Evolutionary conservation across 257 asterid genomes (phyloP).

Genomic region (Euphrasia confusa): DNA sequence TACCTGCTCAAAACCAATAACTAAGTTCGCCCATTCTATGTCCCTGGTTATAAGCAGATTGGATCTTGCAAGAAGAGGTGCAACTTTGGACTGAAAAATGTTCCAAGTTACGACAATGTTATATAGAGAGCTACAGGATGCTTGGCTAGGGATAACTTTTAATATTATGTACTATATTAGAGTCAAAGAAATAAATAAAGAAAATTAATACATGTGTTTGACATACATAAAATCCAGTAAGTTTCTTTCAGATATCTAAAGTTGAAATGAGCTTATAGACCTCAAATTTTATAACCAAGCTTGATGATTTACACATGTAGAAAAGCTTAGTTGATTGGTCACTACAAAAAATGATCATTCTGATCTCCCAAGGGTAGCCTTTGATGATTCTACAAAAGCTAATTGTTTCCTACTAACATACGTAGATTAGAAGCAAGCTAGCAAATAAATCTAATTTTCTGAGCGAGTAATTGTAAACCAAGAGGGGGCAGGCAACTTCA

Average conservation of each 20-base stretch:
- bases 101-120: conserved; percentile 18
- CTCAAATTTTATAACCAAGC: conserved; percentile 10
- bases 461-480: conserved; percentile 6
- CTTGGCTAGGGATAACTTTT: conserved; percentile 15
- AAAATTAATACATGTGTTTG: not conserved
- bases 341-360: not conserved
- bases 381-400: conserved; percentile 1
- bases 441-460: conserved; percentile 11
- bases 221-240: not conserved
- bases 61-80: conserved; percentile 96
- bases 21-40: conserved; percentile 96
- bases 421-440: conserved; percentile 16
- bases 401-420: conserved; percentile 1
- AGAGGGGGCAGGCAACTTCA: conserved; percentile 27
- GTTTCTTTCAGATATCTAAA: conserved; percentile 3
- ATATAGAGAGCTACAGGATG: conserved; percentile 20
- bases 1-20: conserved; percentile 94
- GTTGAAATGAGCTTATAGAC: conserved; percentile 2
- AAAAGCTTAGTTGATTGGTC: conserved; percentile 9
- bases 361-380: conserved; percentile 16
- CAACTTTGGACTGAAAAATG: conserved; percentile 60
- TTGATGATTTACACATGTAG: conserved; percentile 4
- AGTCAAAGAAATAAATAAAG: conserved; percentile 7
- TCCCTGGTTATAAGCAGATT: conserved; percentile 95
- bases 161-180: not conserved